A percentile compares a stretch with the other conserved stretches of the same genome.
Evolutionary conservation across 179 eudicot species (phyloP).

Genomic region (Carnegiea gigantea): DNA sequence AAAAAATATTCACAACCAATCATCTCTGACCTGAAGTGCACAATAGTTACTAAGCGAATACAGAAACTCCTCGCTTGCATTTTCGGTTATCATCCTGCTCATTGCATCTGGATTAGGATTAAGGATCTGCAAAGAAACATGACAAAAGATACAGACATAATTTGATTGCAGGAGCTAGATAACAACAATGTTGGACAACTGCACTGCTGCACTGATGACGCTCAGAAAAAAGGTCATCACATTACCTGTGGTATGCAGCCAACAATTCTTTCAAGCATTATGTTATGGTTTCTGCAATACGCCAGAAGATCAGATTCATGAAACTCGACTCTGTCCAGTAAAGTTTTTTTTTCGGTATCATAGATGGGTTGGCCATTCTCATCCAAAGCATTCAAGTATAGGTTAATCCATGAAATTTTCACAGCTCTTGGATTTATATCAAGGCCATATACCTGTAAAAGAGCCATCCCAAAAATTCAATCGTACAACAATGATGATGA

Average conservation of each 20-base stretch:
- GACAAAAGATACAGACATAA: background rate
- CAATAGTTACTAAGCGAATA: conserved; percentile 92
- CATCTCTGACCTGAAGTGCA: conserved; percentile 81
- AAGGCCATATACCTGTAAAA: conserved; percentile 85
- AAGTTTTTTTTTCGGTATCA: conserved; percentile 82
- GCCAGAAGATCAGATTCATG: conserved; percentile 89
- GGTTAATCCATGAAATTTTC: conserved; percentile 92
- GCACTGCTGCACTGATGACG: background rate
- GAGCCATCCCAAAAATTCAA: conserved; percentile 16
- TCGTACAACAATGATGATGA: background rate
- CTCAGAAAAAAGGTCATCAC: background rate
- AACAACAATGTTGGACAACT: background rate
- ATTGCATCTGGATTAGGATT: conserved; percentile 99
- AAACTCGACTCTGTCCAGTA: conserved; percentile 92
- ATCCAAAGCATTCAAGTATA: conserved; percentile 90
- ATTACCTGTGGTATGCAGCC: conserved; percentile 99
- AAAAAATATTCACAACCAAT: background rate
- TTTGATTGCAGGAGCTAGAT: background rate
- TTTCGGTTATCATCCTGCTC: conserved; percentile 95
- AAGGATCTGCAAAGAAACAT: conserved; percentile 63
- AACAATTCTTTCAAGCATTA: conserved; percentile 93
- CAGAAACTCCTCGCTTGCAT: conserved; percentile 95
- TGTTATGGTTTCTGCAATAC: conserved; percentile 78
- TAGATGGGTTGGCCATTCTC: conserved; percentile 79
- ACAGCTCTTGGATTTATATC: conserved; percentile 98